phyloP scores from a whole-genome alignment of 495 filamentous ascomycete genomes.

The Amorphotheca resinae region DNA sequence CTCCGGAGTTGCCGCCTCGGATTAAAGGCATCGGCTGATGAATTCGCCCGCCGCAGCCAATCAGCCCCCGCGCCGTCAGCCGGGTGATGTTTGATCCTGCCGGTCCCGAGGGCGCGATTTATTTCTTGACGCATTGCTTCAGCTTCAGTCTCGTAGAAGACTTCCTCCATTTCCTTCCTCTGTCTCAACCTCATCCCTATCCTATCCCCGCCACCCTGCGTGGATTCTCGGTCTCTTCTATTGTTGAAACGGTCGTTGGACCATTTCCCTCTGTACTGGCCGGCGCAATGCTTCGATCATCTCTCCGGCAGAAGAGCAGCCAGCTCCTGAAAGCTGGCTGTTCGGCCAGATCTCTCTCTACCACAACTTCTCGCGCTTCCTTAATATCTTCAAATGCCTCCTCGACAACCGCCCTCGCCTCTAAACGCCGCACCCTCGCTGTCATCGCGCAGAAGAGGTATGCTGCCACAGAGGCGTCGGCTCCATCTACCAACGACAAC shows the following conservation, averaged over 20 bases:
- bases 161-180: slow-evolving; percentile 43
- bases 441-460: slow-evolving; percentile 27
- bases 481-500: slow-evolving; percentile 75
- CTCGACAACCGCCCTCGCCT: slow-evolving; percentile 9
- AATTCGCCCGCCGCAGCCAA: too few relatives aligned
- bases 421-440: slow-evolving; percentile 38
- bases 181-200: slow-evolving; percentile 13
- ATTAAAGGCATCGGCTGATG: too few relatives aligned
- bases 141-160: too few relatives aligned
- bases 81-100: too few relatives aligned
- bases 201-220: background rate
- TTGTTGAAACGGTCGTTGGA: slow-evolving; percentile 1
- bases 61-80: too few relatives aligned
- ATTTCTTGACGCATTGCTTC: too few relatives aligned
- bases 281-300: slow-evolving; percentile 40
- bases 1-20: too few relatives aligned
- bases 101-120: too few relatives aligned
- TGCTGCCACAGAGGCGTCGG: slow-evolving; percentile 30
- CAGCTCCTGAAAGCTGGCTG: slow-evolving; percentile 39
- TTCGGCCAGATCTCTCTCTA: slow-evolving; percentile 36
- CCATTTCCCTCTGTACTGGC: slow-evolving; percentile 11
- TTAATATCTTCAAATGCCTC: slow-evolving; percentile 21
- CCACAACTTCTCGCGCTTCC: slow-evolving; percentile 31
- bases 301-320: slow-evolving; percentile 34
- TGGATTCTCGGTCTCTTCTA: slow-evolving; percentile 3